A percentile compares a stretch with the other conserved stretches of the same genome.
Evolutionary conservation across 179 eudicot genomes (phyloP).

Genomic region (Sideroxylon spinosum): DNA sequence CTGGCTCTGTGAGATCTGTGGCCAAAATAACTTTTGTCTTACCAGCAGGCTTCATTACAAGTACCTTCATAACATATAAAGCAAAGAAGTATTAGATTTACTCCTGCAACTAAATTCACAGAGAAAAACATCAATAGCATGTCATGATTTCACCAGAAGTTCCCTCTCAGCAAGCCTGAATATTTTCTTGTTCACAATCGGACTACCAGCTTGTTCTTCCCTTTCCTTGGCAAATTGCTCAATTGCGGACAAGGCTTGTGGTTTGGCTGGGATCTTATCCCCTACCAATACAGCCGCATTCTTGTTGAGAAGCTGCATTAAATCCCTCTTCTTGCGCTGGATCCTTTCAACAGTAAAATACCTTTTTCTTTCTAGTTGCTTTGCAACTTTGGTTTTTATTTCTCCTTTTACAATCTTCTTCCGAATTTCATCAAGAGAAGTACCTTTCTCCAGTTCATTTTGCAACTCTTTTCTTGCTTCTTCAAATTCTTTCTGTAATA

Average conservation of each 20-base stretch:
- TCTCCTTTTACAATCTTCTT: constrained; percentile 71
- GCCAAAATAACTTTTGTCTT: constrained; percentile 60
- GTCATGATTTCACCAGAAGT: constrained; percentile 62
- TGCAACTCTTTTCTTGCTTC: constrained; percentile 85
- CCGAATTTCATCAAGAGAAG: constrained; percentile 55
- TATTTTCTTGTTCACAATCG: constrained; percentile 45
- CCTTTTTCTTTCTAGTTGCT: constrained; percentile 43
- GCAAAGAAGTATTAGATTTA: not conserved
- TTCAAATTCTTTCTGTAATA: constrained; percentile 73
- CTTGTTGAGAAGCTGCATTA: constrained; percentile 56
- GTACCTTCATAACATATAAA: constrained; percentile 43
- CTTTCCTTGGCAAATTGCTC: constrained; percentile 49
- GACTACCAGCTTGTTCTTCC: constrained; percentile 43
- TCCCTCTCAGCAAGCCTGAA: constrained; percentile 66
- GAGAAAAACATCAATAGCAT: constrained; percentile 1
- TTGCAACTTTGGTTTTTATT: constrained; percentile 59
- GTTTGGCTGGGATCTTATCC: constrained; percentile 30
- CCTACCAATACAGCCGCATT: constrained; percentile 26
- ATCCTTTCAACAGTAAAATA: constrained; percentile 47
- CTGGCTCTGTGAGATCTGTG: constrained; percentile 68
- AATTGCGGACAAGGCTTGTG: constrained; percentile 49
- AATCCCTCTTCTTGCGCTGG: constrained; percentile 82
- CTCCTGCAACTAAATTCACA: constrained; percentile 9
- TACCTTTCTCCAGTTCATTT: constrained; percentile 65
- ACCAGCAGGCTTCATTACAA: constrained; percentile 56